Evolutionary conservation across 805 yeast genomes (phyloP), one percentile per base, ranked within the genome.

Genomic region (Metschnikowia amazonensis): DNA sequence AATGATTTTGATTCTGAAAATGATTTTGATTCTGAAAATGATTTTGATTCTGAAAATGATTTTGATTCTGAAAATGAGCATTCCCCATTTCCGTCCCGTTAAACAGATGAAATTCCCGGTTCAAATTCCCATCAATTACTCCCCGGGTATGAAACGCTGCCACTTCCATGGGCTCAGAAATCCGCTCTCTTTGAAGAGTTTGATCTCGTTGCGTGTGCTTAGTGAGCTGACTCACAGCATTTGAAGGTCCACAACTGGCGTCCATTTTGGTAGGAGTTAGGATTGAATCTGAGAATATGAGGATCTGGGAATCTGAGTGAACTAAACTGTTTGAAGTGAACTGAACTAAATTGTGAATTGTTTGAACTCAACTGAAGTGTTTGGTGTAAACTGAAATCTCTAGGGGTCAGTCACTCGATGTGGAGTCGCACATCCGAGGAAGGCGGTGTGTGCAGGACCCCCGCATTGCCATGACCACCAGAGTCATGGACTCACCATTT

Each of bases 201-300:
- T 53, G 63, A 51, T 75, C 79, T 30, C 69, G 45, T 44, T 68
- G 70, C 0, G 76, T 50, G 44, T 71, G 75, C 44, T 67, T 65
- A 16, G 69, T 52, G 31, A 75, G 58, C 58, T 69, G 72, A 50
- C 62, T 62, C 29, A 75, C 55, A 11, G 79, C 77, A 48, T 67
- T 74, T 3, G 70, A 60, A 3, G 75, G 75, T 20, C 77, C 75
- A 61, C 80, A 76, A 33, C 64, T 65, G 16, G 73, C 65, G 47
- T 68, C 68, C 69, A 63, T 66, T n/a, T n/a, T n/a, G n/a, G n/a
- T n/a, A n/a, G n/a, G n/a, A n/a, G n/a, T n/a, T n/a, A n/a, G n/a
- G n/a, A n/a, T n/a, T n/a, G n/a, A n/a, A n/a, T n/a, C n/a, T n/a
- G n/a, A n/a, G n/a, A n/a, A n/a, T n/a, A n/a, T n/a, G n/a, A n/a